These are phyloP conservation scores for Calophaca sinica DNA, from an alignment of 306 rosid species.

Conservation along the genomic window DNA sequence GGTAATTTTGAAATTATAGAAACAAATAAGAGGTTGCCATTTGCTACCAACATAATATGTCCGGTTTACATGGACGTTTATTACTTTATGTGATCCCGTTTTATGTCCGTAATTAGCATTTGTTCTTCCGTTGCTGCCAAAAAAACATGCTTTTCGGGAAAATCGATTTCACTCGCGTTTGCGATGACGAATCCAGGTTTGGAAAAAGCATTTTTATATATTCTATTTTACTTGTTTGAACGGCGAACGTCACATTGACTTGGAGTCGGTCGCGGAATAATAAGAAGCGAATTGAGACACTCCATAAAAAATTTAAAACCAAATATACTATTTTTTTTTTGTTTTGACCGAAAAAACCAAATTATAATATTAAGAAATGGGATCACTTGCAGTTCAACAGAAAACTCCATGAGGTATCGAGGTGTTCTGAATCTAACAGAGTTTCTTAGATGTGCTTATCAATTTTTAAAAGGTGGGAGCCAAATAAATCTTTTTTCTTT, in stretches of 20 bases:
- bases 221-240: not conserved
- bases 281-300: not conserved
- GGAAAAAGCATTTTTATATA: not conserved
- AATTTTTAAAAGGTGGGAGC: too few relatives aligned
- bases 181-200: conserved; percentile 25
- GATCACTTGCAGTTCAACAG: too few relatives aligned
- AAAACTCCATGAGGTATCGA: too few relatives aligned
- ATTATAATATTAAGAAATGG: too few relatives aligned
- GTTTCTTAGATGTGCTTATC: too few relatives aligned
- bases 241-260: not conserved
- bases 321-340: too few relatives aligned
- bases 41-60: not conserved
- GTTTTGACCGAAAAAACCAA: too few relatives aligned
- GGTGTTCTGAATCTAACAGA: too few relatives aligned
- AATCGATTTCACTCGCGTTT: conserved; percentile 16
- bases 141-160: not conserved
- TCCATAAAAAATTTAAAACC: too few relatives aligned
- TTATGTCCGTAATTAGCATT: not conserved
- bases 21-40: not conserved
- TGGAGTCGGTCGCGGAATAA: not conserved
- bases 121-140: not conserved
- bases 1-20: not conserved
- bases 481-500: too few relatives aligned
- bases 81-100: not conserved
- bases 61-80: not conserved